Conservation (phyloP, 139 green algal genomes). For the Trebouxia sp. region DNA sequence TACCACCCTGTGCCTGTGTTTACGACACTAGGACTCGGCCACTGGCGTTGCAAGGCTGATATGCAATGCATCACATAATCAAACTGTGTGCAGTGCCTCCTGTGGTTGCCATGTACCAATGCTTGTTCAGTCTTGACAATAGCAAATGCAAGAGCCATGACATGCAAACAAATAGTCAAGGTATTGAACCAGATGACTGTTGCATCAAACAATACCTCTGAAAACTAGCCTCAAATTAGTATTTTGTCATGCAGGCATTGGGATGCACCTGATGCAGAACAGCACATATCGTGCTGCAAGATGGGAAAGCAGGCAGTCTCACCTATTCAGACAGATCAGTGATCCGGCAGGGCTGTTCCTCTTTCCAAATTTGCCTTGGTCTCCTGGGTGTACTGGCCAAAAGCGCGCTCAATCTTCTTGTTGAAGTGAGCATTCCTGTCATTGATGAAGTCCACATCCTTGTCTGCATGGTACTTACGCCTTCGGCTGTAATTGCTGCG, state of each 20-base stretch:
- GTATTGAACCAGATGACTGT: too few species aligned
- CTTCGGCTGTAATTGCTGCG: constrained; percentile 73
- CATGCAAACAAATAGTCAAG: too few species aligned
- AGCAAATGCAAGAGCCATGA: too few species aligned
- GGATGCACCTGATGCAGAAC: neutral
- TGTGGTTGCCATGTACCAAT: too few species aligned
- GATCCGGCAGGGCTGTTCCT: constrained; percentile 94
- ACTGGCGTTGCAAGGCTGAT: neutral
- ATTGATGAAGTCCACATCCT: constrained; percentile 97
- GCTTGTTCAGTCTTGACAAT: too few species aligned
- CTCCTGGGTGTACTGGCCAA: constrained; percentile 70
- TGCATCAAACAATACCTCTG: neutral
- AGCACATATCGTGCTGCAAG: neutral
- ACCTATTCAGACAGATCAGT: constrained; percentile 40
- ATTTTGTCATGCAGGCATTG: neutral
- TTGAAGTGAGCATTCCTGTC: constrained; percentile 96
- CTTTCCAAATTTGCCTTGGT: constrained; percentile 91
- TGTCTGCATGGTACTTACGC: constrained; percentile 64
- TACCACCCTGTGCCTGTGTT: constrained; percentile 31
- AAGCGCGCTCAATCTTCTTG: constrained; percentile 93
- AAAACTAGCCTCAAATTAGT: too few species aligned
- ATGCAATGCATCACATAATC: too few species aligned
- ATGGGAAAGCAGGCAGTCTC: neutral
- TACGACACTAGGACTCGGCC: constrained; percentile 30
- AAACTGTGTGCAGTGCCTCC: too few species aligned